Conservation (phyloP, 1,284 basidiomycete genomes). For the Hemileia vastatrix region DNA sequence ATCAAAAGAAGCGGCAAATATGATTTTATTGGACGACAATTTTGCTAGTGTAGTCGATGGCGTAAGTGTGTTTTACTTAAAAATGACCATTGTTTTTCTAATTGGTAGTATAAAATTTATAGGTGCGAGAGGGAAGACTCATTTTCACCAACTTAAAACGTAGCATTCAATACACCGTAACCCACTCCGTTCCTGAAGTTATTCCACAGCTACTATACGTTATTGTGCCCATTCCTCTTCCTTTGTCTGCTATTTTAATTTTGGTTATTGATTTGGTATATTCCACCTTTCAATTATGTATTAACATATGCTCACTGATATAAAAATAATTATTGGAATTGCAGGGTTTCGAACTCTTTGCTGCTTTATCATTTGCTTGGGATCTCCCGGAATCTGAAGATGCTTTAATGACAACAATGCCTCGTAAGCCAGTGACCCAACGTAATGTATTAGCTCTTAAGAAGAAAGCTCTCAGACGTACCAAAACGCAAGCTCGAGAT, state of each 20-base stretch:
- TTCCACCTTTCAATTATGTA: neutral
- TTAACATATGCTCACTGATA: too few relatives aligned
- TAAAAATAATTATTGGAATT: too few relatives aligned
- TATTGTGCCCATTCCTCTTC: conserved; percentile 58
- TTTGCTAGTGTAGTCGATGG: conserved; percentile 61
- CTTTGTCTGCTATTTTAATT: conserved; percentile 58
- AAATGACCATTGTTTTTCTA: too few relatives aligned
- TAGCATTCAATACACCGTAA: conserved; percentile 59
- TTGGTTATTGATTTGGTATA: conserved; percentile 54
- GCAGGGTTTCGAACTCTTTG: conserved; percentile 59
- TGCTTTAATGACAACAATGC: conserved; percentile 57
- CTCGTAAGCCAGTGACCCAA: conserved; percentile 58
- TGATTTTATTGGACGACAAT: conserved; percentile 56
- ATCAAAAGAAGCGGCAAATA: conserved; percentile 62
- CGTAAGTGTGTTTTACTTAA: conserved; percentile 44
- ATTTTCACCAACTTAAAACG: conserved; percentile 61
- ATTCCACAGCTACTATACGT: conserved; percentile 47
- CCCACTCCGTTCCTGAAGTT: conserved; percentile 61
- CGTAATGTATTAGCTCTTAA: conserved; percentile 53
- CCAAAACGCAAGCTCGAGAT: conserved; percentile 52
- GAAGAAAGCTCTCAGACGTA: conserved; percentile 53
- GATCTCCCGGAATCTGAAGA: conserved; percentile 58
- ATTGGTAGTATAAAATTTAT: neutral
- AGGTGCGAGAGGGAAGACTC: conserved; percentile 53
- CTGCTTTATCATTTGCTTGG: conserved; percentile 61